These are phyloP conservation scores for Calonectria montana DNA, from an alignment of 2,329 filamentous ascomycete species.

Conservation along the genomic window DNA sequence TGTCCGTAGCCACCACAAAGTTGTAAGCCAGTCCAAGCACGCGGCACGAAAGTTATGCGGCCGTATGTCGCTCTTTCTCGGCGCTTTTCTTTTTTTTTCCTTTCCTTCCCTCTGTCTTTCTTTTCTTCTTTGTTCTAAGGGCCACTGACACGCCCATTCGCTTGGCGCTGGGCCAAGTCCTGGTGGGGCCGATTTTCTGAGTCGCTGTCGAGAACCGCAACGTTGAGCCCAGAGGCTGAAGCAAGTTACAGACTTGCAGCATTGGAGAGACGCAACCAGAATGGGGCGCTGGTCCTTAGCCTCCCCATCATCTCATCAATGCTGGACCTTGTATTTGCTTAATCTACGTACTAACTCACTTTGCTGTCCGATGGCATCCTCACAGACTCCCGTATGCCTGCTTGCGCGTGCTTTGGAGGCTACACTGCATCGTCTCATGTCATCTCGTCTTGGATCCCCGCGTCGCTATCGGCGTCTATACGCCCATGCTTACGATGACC, in stretches of 20 bases:
- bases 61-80: slow-evolving; percentile 1
- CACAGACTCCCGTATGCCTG: not conserved
- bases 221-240: slow-evolving; percentile 30
- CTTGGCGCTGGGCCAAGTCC: not conserved
- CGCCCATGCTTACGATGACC: not conserved
- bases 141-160: not conserved
- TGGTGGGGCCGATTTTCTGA: slow-evolving; percentile 18
- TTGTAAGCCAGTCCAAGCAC: slow-evolving; percentile 3
- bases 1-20: slow-evolving; percentile 7
- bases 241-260: slow-evolving; percentile 20
- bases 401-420: not conserved
- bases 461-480: not conserved
- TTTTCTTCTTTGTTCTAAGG: not conserved
- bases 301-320: slow-evolving; percentile 9
- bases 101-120: not conserved
- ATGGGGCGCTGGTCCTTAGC: slow-evolving; percentile 13
- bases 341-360: not conserved
- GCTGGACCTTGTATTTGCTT: slow-evolving; percentile 2
- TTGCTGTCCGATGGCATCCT: not conserved
- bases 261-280: slow-evolving; percentile 15
- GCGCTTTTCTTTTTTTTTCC: not conserved
- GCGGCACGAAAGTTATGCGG: slow-evolving; percentile 19
- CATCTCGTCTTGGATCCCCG: slow-evolving; percentile 19
- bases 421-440: slow-evolving; percentile 26
- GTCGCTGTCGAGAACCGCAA: slow-evolving; percentile 31